These are phyloP conservation scores for Ascochyta koolunga DNA, from an alignment of 2,329 filamentous ascomycete genomes.

Conservation along the genomic window DNA sequence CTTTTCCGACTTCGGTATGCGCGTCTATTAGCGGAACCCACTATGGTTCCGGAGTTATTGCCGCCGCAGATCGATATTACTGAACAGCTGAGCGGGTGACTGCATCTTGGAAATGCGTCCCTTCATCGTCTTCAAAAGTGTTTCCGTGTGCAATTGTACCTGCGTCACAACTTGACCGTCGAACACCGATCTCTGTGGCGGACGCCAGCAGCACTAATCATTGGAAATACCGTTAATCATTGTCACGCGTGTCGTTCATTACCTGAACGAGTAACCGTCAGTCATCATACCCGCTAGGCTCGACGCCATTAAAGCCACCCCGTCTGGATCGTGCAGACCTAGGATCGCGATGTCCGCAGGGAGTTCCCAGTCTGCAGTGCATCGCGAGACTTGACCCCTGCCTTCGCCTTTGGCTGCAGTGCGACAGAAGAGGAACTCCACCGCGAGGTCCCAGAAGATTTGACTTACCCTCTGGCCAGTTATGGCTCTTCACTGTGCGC, in stretches of 20 bases:
- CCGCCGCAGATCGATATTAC: slow-evolving; percentile 16
- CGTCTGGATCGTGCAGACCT: slow-evolving; percentile 42
- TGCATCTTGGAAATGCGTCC: slow-evolving; percentile 1
- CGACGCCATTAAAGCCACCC: slow-evolving; percentile 43
- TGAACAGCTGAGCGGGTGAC: slow-evolving; percentile 7
- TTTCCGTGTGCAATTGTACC: slow-evolving; percentile 31
- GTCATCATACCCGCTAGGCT: slow-evolving; percentile 39
- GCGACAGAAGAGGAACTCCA: slow-evolving; percentile 10
- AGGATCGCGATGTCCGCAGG: slow-evolving; percentile 34
- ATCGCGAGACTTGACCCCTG: slow-evolving; percentile 15
- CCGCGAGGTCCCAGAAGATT: slow-evolving; percentile 7
- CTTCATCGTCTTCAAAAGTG: slow-evolving; percentile 6
- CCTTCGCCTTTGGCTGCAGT: slow-evolving; percentile 24
- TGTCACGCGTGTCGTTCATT: slow-evolving; percentile 32
- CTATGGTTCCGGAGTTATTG: slow-evolving; percentile 15
- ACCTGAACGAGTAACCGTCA: slow-evolving; percentile 32
- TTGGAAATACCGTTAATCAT: slow-evolving; percentile 39
- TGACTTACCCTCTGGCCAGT: slow-evolving; percentile 12
- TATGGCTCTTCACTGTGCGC: slow-evolving; percentile 20
- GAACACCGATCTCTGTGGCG: slow-evolving; percentile 34
- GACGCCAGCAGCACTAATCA: slow-evolving; percentile 36
- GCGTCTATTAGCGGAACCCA: slow-evolving; percentile 11
- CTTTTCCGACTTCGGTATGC: slow-evolving; percentile 2
- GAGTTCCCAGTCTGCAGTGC: slow-evolving; percentile 26
- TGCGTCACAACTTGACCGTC: slow-evolving; percentile 34